Percentiles rank a stretch among this genome's conserved stretches.
Evolutionary conservation across 2,329 filamentous ascomycete species (phyloP).

Genomic region (Phoma sp.): DNA sequence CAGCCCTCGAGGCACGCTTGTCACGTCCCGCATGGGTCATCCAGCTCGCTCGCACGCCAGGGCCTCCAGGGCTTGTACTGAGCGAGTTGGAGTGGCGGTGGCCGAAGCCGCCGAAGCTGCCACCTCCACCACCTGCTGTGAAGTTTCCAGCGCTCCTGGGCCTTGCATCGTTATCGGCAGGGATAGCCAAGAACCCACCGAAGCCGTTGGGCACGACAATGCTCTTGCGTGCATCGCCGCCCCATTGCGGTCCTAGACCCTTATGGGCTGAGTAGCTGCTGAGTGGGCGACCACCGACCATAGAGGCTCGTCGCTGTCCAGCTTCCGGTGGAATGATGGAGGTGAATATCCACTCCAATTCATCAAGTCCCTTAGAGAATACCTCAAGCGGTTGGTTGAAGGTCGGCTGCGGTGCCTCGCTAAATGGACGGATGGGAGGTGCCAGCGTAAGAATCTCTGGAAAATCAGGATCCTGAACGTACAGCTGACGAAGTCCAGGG

Average conservation of each 20-base stretch:
- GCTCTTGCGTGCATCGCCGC: conserved; percentile 64
- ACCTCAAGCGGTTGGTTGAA: conserved; percentile 66
- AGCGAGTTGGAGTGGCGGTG: conserved; percentile 36
- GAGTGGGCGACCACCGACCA: conserved; percentile 52
- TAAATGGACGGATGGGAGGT: conserved; percentile 65
- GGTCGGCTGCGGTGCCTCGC: conserved; percentile 47
- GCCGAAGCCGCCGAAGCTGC: conserved; percentile 14
- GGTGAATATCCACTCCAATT: conserved; percentile 72
- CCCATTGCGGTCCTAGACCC: conserved; percentile 62
- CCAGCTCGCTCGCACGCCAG: conserved; percentile 36
- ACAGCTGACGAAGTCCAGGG: conserved; percentile 75
- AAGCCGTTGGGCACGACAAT: conserved; percentile 72
- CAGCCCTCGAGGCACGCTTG: conserved; percentile 43
- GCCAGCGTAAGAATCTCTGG: conserved; percentile 78
- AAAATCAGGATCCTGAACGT: conserved; percentile 84
- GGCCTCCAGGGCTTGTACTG: conserved; percentile 26
- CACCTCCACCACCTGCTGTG: conserved; percentile 28
- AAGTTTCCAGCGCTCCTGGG: conserved; percentile 44
- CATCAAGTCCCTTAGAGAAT: conserved; percentile 70
- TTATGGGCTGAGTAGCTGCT: conserved; percentile 54
- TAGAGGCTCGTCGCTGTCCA: conserved; percentile 48
- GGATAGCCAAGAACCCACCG: conserved; percentile 70
- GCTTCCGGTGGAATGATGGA: conserved; percentile 60
- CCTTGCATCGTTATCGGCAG: conserved; percentile 45
- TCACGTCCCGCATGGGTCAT: conserved; percentile 41